Conservation (phyloP, 2,329 filamentous ascomycete species). For the Pseudogymnoascus sp. region DNA sequence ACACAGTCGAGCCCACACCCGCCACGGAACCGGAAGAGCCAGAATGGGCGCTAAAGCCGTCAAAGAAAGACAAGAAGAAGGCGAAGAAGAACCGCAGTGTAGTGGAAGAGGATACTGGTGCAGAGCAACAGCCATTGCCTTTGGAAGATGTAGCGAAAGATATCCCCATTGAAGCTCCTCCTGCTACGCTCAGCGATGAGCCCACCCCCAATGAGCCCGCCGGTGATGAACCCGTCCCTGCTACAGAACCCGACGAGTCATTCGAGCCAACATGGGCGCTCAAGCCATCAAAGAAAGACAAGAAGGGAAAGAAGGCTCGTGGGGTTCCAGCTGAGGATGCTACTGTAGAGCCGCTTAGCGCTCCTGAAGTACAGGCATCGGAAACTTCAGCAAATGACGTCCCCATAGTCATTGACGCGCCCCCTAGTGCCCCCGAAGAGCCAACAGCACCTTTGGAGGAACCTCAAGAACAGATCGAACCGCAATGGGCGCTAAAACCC, state of each 20-base stretch:
- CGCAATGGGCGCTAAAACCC: not conserved
- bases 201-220: not conserved
- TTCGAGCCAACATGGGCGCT: not conserved
- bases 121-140: not conserved
- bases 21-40: slow-evolving; percentile 21
- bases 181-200: not conserved
- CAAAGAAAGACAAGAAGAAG: slow-evolving; percentile 11
- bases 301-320: slow-evolving; percentile 31
- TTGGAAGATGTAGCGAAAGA: not conserved
- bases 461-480: not conserved
- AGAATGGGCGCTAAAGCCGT: not conserved
- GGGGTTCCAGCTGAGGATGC: not conserved
- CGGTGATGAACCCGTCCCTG: not conserved
- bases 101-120: not conserved
- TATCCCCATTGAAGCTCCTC: not conserved
- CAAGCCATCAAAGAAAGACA: slow-evolving; percentile 15
- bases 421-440: not conserved
- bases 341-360: not conserved
- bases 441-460: not conserved
- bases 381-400: not conserved
- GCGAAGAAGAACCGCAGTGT: not conserved
- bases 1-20: not conserved
- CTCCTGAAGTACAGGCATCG: not conserved
- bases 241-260: not conserved
- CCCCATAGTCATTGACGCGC: not conserved